Percentiles rank a stretch among this genome's conserved stretches.
Conservation (phyloP, 2,329 filamentous ascomycete genomes). For the Neoascochyta sp. region DNA sequence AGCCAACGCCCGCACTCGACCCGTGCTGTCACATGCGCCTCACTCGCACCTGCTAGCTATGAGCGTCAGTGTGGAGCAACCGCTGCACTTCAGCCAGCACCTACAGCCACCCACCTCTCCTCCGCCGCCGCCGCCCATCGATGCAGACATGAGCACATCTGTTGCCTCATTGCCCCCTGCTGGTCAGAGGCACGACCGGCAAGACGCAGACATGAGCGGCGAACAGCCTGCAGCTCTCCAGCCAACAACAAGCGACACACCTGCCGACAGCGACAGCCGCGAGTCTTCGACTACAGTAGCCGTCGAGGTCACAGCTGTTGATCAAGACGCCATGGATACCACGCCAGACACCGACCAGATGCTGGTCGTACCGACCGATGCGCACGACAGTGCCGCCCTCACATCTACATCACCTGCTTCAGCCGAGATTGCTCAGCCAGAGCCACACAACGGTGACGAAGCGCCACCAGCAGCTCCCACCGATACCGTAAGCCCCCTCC, state of each 20-base stretch:
- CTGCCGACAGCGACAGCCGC: conserved; percentile 9
- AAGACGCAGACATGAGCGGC: conserved; percentile 36
- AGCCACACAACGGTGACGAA: conserved; percentile 9
- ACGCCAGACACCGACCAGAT: conserved; percentile 31
- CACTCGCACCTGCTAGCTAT: too few species aligned
- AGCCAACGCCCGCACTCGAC: too few species aligned
- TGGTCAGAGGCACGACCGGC: conserved; percentile 38
- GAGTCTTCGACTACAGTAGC: too few species aligned
- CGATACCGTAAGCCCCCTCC: conserved; percentile 12
- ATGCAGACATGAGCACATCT: conserved; percentile 37
- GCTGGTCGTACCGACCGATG: conserved; percentile 21
- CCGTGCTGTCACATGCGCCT: conserved; percentile 1
- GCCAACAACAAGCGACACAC: conserved; percentile 6
- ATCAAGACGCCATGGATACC: conserved; percentile 41
- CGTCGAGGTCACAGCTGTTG: conserved; percentile 27
- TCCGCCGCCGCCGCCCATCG: conserved; percentile 20
- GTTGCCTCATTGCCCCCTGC: conserved; percentile 27
- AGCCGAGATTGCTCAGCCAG: conserved; percentile 11
- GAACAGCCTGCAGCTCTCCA: conserved; percentile 18
- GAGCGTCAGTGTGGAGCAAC: conserved; percentile 41
- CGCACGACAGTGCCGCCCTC: too few species aligned
- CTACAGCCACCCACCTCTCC: conserved; percentile 25
- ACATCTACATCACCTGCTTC: conserved; percentile 12
- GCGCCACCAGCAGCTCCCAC: conserved; percentile 3
- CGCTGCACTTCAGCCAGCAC: conserved; percentile 37